A percentile compares a stretch with the other conserved stretches of the same genome.
phyloP scores from a whole-genome alignment of 2,329 filamentous ascomycete species.

The Paracoccidioides brasiliensis region DNA sequence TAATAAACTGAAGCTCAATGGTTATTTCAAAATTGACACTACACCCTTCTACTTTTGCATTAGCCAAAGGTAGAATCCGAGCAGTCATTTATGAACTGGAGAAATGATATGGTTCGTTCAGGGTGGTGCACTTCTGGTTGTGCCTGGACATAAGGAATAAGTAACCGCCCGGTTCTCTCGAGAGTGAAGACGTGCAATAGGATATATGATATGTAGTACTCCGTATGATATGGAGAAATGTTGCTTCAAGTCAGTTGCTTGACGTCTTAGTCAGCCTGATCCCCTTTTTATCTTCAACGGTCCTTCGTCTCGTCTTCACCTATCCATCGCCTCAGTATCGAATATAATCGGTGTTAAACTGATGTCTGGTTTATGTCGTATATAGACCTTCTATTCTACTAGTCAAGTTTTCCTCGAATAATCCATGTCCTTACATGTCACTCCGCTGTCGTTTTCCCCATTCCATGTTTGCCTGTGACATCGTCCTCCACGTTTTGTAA shows the following conservation, averaged over 20 bases:
- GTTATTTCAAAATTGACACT: too few relatives aligned
- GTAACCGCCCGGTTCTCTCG: not conserved
- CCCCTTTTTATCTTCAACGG: not conserved
- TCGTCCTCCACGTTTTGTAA: not conserved
- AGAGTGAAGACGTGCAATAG: not conserved
- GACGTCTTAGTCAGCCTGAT: not conserved
- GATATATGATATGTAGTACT: not conserved
- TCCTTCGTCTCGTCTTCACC: not conserved
- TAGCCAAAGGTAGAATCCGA: not conserved
- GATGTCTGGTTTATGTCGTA: not conserved
- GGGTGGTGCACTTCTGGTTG: not conserved
- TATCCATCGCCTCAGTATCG: not conserved
- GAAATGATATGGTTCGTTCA: not conserved
- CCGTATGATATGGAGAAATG: not conserved
- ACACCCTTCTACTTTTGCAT: too few relatives aligned
- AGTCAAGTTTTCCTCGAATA: not conserved
- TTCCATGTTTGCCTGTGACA: not conserved
- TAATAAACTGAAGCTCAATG: too few relatives aligned
- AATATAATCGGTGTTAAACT: not conserved
- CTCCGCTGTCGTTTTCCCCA: not conserved
- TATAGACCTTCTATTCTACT: not conserved
- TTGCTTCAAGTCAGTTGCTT: not conserved
- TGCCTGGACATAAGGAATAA: not conserved
- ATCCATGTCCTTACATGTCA: not conserved
- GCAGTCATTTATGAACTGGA: not conserved